These are phyloP conservation scores for Trypanosoma brucei DNA, from an alignment of 208 protist species.

Conservation along the genomic window DNA sequence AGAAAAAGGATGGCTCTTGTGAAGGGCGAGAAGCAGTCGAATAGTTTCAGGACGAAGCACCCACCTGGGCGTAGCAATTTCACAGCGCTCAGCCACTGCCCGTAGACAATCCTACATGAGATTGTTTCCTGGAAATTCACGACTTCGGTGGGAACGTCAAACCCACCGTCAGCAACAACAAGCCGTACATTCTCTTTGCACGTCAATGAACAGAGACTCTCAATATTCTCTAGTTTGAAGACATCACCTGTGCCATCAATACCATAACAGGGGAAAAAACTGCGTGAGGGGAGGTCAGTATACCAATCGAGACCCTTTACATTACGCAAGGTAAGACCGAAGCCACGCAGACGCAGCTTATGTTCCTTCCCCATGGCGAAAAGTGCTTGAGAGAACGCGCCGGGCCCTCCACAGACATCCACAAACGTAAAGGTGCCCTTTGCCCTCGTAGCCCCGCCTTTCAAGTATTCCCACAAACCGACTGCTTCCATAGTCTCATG, in stretches of 20 bases:
- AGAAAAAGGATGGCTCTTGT: conserved; percentile 73
- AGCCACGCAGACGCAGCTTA: conserved; percentile 51
- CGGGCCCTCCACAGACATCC: conserved; percentile 88
- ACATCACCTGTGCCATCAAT: conserved; percentile 84
- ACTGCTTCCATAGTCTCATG: conserved; percentile 78
- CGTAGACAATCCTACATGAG: conserved; percentile 80
- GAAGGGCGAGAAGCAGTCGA: conserved; percentile 87
- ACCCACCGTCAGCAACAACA: conserved; percentile 91
- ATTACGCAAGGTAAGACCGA: conserved; percentile 78
- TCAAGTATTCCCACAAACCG: conserved; percentile 58
- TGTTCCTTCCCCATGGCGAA: conserved; percentile 34
- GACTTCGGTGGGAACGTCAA: conserved; percentile 57
- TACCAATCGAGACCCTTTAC: conserved; percentile 81
- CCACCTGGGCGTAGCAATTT: conserved; percentile 61
- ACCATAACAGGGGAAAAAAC: conserved; percentile 76
- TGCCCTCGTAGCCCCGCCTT: conserved; percentile 14
- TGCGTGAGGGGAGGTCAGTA: conserved; percentile 28
- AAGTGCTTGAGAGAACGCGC: conserved; percentile 83
- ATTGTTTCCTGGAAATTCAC: conserved; percentile 89
- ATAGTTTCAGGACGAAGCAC: conserved; percentile 87
- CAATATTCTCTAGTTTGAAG: conserved; percentile 73
- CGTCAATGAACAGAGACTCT: conserved; percentile 58
- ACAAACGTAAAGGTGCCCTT: conserved; percentile 54
- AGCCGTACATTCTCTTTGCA: conserved; percentile 35
- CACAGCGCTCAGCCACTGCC: conserved; percentile 75